Conservation (phyloP, 805 yeast species). For the Candida corydali region DNA sequence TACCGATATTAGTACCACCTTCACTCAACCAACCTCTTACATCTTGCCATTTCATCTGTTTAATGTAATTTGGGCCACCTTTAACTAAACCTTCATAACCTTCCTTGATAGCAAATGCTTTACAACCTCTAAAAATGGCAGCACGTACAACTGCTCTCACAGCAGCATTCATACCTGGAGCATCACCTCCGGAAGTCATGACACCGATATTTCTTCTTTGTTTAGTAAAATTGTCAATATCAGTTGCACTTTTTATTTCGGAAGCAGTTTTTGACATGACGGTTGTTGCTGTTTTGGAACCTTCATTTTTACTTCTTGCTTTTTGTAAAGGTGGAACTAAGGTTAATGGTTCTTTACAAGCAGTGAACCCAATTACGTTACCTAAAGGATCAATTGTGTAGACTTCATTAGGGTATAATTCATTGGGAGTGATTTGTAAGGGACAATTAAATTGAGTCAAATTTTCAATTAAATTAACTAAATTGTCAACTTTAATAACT, state of each 20-base stretch:
- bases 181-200: slow-evolving; percentile 98
- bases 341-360: slow-evolving; percentile 53
- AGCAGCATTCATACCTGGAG: slow-evolving; percentile 97
- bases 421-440: slow-evolving; percentile 66
- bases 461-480: slow-evolving; percentile 33
- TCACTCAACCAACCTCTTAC: slow-evolving; percentile 89
- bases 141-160: slow-evolving; percentile 95
- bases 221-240: slow-evolving; percentile 10
- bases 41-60: slow-evolving; percentile 85
- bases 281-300: slow-evolving; percentile 13
- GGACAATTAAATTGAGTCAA: slow-evolving; percentile 27
- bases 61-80: slow-evolving; percentile 73
- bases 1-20: slow-evolving; percentile 96
- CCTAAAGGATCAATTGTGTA: slow-evolving; percentile 85
- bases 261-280: slow-evolving; percentile 9
- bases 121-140: slow-evolving; percentile 83
- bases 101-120: slow-evolving; percentile 86
- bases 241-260: too few species aligned
- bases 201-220: slow-evolving; percentile 68
- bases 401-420: slow-evolving; percentile 68
- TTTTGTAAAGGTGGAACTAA: slow-evolving; percentile 41
- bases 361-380: slow-evolving; percentile 73
- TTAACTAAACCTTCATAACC: slow-evolving; percentile 91
- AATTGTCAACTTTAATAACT: slow-evolving; percentile 43
- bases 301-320: slow-evolving; percentile 10